Evolutionary conservation across 129 eudicot species (phyloP).

Genomic region (Silybum marianum): DNA sequence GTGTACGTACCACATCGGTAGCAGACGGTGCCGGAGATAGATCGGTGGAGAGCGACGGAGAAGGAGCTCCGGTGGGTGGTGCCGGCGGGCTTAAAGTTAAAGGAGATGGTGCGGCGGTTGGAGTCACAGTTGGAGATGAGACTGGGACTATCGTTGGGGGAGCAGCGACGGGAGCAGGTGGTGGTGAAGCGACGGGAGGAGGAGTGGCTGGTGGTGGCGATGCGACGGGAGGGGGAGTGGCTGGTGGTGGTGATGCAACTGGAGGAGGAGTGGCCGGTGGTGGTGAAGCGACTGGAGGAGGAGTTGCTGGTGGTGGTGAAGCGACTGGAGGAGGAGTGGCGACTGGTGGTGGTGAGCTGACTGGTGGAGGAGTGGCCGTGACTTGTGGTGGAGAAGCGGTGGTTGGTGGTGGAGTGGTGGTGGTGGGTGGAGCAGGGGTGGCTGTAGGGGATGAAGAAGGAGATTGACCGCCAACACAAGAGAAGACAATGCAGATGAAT

Average conservation of each 20-base stretch:
- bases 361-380: slow-evolving; percentile 32
- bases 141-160: slow-evolving; percentile 38
- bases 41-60: slow-evolving; percentile 40
- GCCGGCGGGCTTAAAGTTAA: slow-evolving; percentile 57
- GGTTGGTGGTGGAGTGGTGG: slow-evolving; percentile 28
- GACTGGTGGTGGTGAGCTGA: slow-evolving; percentile 38
- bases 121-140: slow-evolving; percentile 32
- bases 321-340: slow-evolving; percentile 41
- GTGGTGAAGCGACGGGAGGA: slow-evolving; percentile 34
- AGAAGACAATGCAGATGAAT: slow-evolving; percentile 69
- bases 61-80: slow-evolving; percentile 67
- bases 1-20: slow-evolving; percentile 49
- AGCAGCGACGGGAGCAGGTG: slow-evolving; percentile 35
- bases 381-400: slow-evolving; percentile 44
- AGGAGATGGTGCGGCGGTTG: slow-evolving; percentile 48
- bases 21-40: slow-evolving; percentile 64
- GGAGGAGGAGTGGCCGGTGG: slow-evolving; percentile 47
- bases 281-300: slow-evolving; percentile 37
- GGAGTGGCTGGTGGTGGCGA: slow-evolving; percentile 32
- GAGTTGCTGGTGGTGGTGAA: slow-evolving; percentile 38
- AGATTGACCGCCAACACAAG: slow-evolving; percentile 69
- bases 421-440: slow-evolving; percentile 51
- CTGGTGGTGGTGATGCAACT: slow-evolving; percentile 39
- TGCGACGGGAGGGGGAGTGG: slow-evolving; percentile 40
- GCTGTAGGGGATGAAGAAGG: slow-evolving; percentile 69